Base-by-base conservation (phyloP, 495 filamentous ascomycete species). In the Talaromyces liani region DNA sequence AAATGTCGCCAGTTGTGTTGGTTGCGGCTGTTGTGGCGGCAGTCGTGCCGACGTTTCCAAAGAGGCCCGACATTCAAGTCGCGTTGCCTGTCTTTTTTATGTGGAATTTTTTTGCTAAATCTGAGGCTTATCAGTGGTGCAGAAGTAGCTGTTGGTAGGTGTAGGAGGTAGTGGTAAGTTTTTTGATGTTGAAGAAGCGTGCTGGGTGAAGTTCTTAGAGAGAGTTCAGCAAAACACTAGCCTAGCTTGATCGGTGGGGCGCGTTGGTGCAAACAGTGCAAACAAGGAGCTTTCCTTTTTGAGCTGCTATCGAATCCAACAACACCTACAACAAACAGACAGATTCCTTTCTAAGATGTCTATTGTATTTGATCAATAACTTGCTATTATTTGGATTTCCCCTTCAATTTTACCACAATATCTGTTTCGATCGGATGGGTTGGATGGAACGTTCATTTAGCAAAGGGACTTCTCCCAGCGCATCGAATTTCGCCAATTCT, bases 1-100 rank as follows among this genome's bases (percentile, higher is more conserved):
- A 91, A 59, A 94, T 87, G 67, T 98, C 94, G 49, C 94, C 94
- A 6, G 91, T 86, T 12, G 92, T 94, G 67, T 89, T 88, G 61
- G 82, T 79, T 60, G 84, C 69, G 33, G 77, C 67, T 56, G 80
- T 73, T 29, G 82, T 66, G 47, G 80, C 69, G 61, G 82, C 57
- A 66, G 79, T 63, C 59, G 75, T 64, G 67, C 74, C 72, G 62
- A 76, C 69, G 60, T 71, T 67, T 67, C 86, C 85, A 73, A 95
- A 96, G 70, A 96, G 85, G 62, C 75, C 76, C 76, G 45, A 51
- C 60, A 53, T 51, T 31, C 39, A 47, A n/a, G 20, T 24, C 20
- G 18, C 29, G 53, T 20, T 56, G 20, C 9, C n/a, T n/a, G 12
- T 29, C 14, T 14, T 56, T 24, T 29, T 7, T 27, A 56, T 14